Base-by-base conservation (phyloP, 176 grass and related monocot genomes). In the Themeda triandra region DNA sequence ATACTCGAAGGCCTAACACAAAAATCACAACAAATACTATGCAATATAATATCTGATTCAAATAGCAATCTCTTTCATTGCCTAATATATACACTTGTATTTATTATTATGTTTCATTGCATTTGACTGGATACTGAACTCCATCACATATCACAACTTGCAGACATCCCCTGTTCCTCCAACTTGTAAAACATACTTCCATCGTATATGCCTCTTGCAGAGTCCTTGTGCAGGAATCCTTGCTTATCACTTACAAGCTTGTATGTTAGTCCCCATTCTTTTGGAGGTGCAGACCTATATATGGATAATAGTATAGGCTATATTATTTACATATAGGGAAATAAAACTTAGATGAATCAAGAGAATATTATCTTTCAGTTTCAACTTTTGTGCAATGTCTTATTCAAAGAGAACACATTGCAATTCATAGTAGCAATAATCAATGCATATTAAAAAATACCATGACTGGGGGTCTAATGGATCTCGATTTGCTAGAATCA, bases 401-500 rank as follows among this genome's bases (percentile, higher is more conserved):
- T 67, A 21, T 76, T 11, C 12, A 53, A n/a, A n/a, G 63, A 2
- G 6, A 37, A 18, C 5, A 4, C 5, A 37, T 36, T 40, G 32
- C 21, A 83, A 37, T 8, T 27, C 25, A 70, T 31, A n/a, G n/a
- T 2, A 54, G 30, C 37, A 35, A 60, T 6, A 37, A 59, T 27
- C 21, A 29, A 18, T 56, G 32, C 10, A 29, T 28, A 78, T 3
- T 40, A 53, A 14, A 85, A 56, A 54, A 51, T 91, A 97, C 95
- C 85, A 69, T 86, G 88, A 91, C 29, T 7, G 15, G 41, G 36
- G 77, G 28, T 97, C 90, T 62, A 86, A 77, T 23, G 92, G 90
- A 32, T 88, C 74, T 81, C 83, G 70, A 73, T 97, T 94, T 42
- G 81, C 88, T 85, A 86, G 32, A 83, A 94, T 83, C 84, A 94